Percentiles rank a stretch among this genome's conserved stretches.
These are phyloP conservation scores for Tritrichomonas musculus DNA, from an alignment of 208 protist species.

Conservation along the genomic window DNA sequence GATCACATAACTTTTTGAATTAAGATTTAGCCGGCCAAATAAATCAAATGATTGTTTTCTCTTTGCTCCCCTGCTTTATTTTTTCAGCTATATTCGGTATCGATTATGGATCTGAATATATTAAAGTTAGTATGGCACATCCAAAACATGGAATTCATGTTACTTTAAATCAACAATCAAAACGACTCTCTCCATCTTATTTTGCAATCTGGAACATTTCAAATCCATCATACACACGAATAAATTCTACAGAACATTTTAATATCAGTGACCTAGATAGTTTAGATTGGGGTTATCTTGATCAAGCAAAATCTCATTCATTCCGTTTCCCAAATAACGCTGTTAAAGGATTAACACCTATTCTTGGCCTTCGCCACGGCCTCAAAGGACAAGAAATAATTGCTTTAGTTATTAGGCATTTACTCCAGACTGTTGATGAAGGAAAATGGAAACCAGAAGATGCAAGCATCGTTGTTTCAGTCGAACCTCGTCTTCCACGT, in stretches of 20 bases:
- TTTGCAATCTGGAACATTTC: constrained; percentile 11
- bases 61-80: no score
- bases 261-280: not conserved
- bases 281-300: not conserved
- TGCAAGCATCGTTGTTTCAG: not conserved
- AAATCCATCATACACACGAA: not conserved
- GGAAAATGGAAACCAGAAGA: not conserved
- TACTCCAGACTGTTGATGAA: not conserved
- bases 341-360: not conserved
- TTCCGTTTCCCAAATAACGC: not conserved
- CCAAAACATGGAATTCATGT: not conserved
- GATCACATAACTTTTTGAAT: no score
- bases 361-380: not conserved
- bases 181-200: not conserved
- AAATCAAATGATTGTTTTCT: no score
- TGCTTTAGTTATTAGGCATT: not conserved
- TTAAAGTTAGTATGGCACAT: not conserved
- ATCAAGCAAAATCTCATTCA: not conserved
- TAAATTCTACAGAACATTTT: not conserved
- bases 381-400: not conserved
- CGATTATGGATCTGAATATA: constrained; percentile 1
- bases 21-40: no score
- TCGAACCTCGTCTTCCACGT: not conserved
- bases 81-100: not conserved
- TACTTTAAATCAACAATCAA: constrained; percentile 31